Conservation (phyloP, 2,329 filamentous ascomycete genomes). For the Magnaporthiopsis rhizophila region DNA sequence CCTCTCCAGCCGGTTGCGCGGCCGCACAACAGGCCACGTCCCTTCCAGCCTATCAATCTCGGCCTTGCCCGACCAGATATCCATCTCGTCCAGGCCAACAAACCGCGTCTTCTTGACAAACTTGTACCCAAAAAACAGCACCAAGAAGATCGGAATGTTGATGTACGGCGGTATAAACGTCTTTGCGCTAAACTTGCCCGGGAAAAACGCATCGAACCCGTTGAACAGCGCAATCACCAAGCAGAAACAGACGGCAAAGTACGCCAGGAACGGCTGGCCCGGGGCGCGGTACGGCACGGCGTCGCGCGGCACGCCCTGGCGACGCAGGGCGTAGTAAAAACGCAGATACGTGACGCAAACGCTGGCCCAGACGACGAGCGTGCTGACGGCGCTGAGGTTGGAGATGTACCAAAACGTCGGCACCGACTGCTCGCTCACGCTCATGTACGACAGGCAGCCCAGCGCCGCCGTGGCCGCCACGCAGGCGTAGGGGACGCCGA, state of each 20-base stretch:
- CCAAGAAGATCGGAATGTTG: constrained; percentile 18
- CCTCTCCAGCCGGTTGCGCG: constrained; percentile 44
- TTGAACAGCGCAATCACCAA: constrained; percentile 61
- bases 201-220: constrained; percentile 65
- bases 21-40: constrained; percentile 25
- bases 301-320: constrained; percentile 56
- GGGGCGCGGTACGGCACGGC: constrained; percentile 57
- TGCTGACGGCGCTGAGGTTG: constrained; percentile 51
- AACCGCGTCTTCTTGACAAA: constrained; percentile 12
- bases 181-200: constrained; percentile 30
- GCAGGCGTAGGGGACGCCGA: constrained; percentile 30
- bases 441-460: constrained; percentile 56
- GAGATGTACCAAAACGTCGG: constrained; percentile 16
- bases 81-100: constrained; percentile 9
- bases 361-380: constrained; percentile 60
- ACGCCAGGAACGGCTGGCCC: constrained; percentile 63
- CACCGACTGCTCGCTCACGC: constrained; percentile 31
- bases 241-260: constrained; percentile 51
- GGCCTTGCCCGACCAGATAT: constrained; percentile 45
- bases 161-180: constrained; percentile 29
- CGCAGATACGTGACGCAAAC: constrained; percentile 62
- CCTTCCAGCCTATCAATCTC: constrained; percentile 42
- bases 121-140: constrained; percentile 16
- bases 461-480: constrained; percentile 43
- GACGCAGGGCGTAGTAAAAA: constrained; percentile 58